Evolutionary conservation across 345 rosid species (phyloP).

Genomic region (Toxicodendron radicans): DNA sequence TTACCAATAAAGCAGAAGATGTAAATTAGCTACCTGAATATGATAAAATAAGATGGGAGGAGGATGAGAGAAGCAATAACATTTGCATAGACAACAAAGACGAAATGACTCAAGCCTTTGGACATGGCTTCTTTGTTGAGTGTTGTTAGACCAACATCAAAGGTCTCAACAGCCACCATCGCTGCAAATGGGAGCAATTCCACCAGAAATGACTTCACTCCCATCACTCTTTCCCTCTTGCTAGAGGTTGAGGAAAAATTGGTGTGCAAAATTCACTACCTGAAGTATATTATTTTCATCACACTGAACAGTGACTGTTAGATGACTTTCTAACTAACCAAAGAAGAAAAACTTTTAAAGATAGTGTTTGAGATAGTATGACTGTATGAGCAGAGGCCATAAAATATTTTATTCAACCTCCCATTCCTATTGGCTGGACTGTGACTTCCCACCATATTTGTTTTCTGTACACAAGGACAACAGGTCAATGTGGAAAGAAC

Average conservation of each 20-base stretch:
- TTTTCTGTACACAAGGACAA: no score
- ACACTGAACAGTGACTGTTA: no score
- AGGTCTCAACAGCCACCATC: slow-evolving; percentile 38
- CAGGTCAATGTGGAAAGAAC: no score
- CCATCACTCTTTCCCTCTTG: slow-evolving; percentile 7
- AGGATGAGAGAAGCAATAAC: slow-evolving; percentile 40
- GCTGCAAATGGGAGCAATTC: slow-evolving; percentile 40
- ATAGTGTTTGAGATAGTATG: no score
- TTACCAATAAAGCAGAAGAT: neutral
- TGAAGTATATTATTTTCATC: no score
- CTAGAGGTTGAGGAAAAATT: neutral
- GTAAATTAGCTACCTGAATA: slow-evolving; percentile 23
- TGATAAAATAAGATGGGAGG: slow-evolving; percentile 31
- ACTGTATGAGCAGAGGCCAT: no score
- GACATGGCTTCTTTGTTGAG: slow-evolving; percentile 57
- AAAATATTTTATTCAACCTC: no score
- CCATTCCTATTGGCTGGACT: no score
- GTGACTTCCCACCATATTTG: no score
- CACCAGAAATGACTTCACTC: slow-evolving; percentile 15
- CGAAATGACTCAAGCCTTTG: slow-evolving; percentile 41
- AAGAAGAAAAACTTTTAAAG: no score
- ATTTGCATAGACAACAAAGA: slow-evolving; percentile 46
- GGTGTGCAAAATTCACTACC: neutral
- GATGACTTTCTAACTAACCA: no score
- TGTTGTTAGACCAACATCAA: slow-evolving; percentile 46